A percentile compares a stretch with the other conserved stretches of the same genome.
These are phyloP conservation scores for Lactarius sanguifluus DNA, from an alignment of 768 basidiomycete genomes.

Conservation along the genomic window DNA sequence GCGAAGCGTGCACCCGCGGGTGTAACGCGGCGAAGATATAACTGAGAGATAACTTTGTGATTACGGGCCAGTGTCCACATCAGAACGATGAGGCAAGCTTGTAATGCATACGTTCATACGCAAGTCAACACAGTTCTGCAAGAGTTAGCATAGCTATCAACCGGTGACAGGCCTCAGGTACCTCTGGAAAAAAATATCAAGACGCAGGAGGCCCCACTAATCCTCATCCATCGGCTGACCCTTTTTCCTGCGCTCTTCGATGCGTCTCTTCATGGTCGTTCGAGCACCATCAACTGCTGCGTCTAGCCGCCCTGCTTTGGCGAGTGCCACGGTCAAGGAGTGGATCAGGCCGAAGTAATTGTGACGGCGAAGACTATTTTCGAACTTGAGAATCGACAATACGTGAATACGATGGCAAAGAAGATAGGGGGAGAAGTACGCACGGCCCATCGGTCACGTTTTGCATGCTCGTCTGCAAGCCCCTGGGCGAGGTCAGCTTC, in stretches of 20 bases:
- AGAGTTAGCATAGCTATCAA: slow-evolving; percentile 12
- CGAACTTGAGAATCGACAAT: slow-evolving; percentile 53
- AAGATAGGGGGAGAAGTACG: slow-evolving; percentile 37
- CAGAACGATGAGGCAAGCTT: slow-evolving; percentile 13
- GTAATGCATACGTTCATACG: slow-evolving; percentile 18
- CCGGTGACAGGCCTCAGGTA: slow-evolving; percentile 4
- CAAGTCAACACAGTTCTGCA: slow-evolving; percentile 11
- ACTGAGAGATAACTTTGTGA: not conserved
- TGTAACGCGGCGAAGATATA: not conserved
- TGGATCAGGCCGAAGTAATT: slow-evolving; percentile 85
- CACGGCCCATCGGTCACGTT: slow-evolving; percentile 81
- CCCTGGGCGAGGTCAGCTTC: slow-evolving; percentile 55
- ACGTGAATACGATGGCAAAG: slow-evolving; percentile 3
- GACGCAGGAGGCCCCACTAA: slow-evolving; percentile 23
- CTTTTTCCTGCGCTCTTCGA: slow-evolving; percentile 42
- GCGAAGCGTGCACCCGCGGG: not conserved
- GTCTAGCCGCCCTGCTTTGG: slow-evolving; percentile 64
- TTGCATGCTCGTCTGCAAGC: slow-evolving; percentile 66
- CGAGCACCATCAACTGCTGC: slow-evolving; percentile 49
- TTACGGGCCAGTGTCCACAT: slow-evolving; percentile 1
- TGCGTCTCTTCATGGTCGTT: slow-evolving; percentile 45
- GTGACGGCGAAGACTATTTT: slow-evolving; percentile 83
- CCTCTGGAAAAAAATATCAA: slow-evolving; percentile 1
- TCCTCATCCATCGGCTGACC: slow-evolving; percentile 48
- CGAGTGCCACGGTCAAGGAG: slow-evolving; percentile 68